Conservation (phyloP, 2,329 filamentous ascomycete species). For the Venturia aucupariae region DNA sequence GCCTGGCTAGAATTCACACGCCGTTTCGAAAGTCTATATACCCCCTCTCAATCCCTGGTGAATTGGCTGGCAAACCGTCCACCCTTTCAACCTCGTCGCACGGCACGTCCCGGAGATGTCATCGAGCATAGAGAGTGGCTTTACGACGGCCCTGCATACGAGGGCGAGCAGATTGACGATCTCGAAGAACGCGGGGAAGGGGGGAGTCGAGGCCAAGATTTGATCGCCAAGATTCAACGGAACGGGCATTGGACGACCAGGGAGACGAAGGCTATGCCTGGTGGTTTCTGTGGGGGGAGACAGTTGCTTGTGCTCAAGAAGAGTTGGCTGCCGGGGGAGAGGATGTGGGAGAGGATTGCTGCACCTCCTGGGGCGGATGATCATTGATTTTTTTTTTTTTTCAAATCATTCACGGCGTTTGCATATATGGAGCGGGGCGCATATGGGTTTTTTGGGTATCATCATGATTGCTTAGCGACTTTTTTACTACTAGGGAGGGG, state of each 20-base stretch:
- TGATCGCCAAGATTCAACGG: not conserved
- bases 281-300: slow-evolving; percentile 47
- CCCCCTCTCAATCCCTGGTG: slow-evolving; percentile 48
- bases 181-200: slow-evolving; percentile 18
- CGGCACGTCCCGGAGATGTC: slow-evolving; percentile 47
- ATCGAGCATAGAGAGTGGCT: slow-evolving; percentile 46
- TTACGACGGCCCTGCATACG: slow-evolving; percentile 27
- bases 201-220: slow-evolving; percentile 17
- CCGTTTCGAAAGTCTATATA: slow-evolving; percentile 58
- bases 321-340: slow-evolving; percentile 21
- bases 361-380: slow-evolving; percentile 13
- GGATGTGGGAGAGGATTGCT: slow-evolving; percentile 24
- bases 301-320: slow-evolving; percentile 42
- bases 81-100: slow-evolving; percentile 50
- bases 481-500: no score
- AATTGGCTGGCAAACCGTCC: slow-evolving; percentile 50
- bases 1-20: slow-evolving; percentile 50
- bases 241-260: slow-evolving; percentile 34
- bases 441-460: not conserved
- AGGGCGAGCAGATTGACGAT: slow-evolving; percentile 22
- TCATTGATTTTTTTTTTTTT: not conserved
- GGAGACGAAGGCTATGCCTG: slow-evolving; percentile 38
- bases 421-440: not conserved
- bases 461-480: slow-evolving; percentile 1
- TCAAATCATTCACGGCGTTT: no score